A percentile compares a stretch with the other conserved stretches of the same genome.
Conservation (phyloP, 352 stramenopile genomes). For the Globisporangium paroecandrum region DNA sequence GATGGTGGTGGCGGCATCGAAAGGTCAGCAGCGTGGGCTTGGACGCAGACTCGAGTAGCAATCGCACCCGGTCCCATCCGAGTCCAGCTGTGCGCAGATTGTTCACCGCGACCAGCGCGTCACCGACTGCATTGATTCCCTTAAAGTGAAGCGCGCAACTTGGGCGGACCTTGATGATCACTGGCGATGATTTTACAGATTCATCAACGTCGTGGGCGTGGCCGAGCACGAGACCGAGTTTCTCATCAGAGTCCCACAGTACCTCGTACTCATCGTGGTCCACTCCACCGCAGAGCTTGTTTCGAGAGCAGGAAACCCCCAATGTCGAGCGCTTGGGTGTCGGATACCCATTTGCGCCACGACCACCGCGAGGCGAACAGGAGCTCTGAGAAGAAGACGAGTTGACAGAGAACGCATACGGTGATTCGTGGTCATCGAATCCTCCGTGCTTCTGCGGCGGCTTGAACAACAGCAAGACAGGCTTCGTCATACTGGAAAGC, state of each 20-base stretch:
- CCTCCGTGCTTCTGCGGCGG: conserved; percentile 19
- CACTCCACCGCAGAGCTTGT: background rate
- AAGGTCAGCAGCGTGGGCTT: conserved; percentile 41
- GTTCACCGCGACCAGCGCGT: conserved; percentile 40
- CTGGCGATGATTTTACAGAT: background rate
- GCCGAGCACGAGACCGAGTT: conserved; percentile 16
- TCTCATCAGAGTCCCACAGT: conserved; percentile 11
- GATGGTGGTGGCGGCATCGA: conserved; percentile 10
- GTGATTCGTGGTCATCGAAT: conserved; percentile 18
- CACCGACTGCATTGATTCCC: conserved; percentile 25
- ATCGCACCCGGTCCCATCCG: conserved; percentile 23
- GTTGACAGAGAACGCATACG: conserved; percentile 8
- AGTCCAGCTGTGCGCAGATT: conserved; percentile 26
- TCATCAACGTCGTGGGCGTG: background rate
- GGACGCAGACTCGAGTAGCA: conserved; percentile 27
- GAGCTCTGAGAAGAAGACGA: conserved; percentile 8
- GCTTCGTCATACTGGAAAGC: conserved; percentile 38
- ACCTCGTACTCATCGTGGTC: conserved; percentile 15
- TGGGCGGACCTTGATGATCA: conserved; percentile 14
- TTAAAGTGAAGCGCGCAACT: conserved; percentile 32
- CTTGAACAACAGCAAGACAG: conserved; percentile 48
- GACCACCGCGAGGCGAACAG: background rate
- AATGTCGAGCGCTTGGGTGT: background rate
- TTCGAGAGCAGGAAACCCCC: background rate
- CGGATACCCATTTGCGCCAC: background rate